Percentiles rank a stretch among this genome's conserved stretches.
phyloP scores from a whole-genome alignment of 2,329 filamentous ascomycete genomes.

The Acrocalymma vagum region DNA sequence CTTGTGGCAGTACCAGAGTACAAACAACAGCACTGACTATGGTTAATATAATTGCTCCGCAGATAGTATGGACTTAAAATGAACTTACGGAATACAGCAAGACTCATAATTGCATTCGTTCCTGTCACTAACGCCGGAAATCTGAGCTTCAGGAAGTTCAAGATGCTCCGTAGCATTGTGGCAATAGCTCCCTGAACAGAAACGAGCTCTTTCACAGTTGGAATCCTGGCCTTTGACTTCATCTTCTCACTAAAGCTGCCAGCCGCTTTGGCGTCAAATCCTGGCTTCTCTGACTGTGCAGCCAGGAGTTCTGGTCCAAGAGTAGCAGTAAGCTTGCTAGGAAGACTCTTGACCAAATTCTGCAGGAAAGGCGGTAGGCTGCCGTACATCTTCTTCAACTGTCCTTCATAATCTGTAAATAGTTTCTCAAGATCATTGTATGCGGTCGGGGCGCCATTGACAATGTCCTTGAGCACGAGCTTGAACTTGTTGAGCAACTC shows the following conservation, averaged over 20 bases:
- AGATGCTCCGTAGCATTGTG: conserved; percentile 85
- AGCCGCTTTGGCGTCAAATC: conserved; percentile 50
- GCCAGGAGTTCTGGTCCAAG: conserved; percentile 85
- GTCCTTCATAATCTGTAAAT: conserved; percentile 69
- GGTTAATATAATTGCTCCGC: neutral
- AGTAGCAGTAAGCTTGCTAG: conserved; percentile 78
- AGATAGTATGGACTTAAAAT: neutral
- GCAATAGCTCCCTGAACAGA: conserved; percentile 88
- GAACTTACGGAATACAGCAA: conserved; percentile 83
- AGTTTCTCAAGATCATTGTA: conserved; percentile 85
- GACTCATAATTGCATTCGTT: conserved; percentile 88
- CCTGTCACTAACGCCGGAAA: conserved; percentile 88
- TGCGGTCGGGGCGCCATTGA: conserved; percentile 91
- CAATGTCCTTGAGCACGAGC: conserved; percentile 87
- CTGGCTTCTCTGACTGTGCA: conserved; percentile 74
- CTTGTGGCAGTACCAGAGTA: conserved; percentile 98
- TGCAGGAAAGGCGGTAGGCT: conserved; percentile 80
- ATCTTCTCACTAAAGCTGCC: conserved; percentile 34
- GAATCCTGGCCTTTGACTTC: conserved; percentile 69
- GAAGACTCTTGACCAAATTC: conserved; percentile 85
- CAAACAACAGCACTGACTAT: conserved; percentile 77
- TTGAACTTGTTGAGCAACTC: conserved; percentile 86
- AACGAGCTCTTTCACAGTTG: conserved; percentile 79
- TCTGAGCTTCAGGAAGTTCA: conserved; percentile 83
- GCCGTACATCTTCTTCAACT: conserved; percentile 70